Base-by-base conservation (phyloP, 1,139 yeast species). In the Eremothecium cymbalariae region DNA sequence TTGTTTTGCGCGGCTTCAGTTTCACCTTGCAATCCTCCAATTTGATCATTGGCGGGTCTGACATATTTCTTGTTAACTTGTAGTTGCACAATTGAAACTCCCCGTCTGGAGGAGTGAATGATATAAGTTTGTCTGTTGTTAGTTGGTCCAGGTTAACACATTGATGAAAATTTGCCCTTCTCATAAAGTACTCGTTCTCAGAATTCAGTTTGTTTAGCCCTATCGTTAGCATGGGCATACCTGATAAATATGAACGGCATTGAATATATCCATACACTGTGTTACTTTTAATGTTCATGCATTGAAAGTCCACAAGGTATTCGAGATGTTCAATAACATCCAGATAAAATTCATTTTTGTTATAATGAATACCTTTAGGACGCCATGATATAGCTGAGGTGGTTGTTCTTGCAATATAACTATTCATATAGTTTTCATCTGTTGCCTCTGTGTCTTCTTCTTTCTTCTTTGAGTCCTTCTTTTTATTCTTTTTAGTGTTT, bases 31-130 rank as follows among this genome's bases (percentile, higher is more conserved):
- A 49, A 8, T 47, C 43, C 4, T 39, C 38, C 17, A 60, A 34
- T 33, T 55, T 53, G 1, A 60, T 46, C 26, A 57, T 39, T 3
- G 63, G 62, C 19, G 50, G 79, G 45, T 75, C 75, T 18, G 45
- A 43, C 4, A 53, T 51, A 34, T 54, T 56, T 25, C 60, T 46
- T 32, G 55, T 55, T n/a, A 63, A 37, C 28, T 60, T 55, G 32
- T 65, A 74, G 11, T 73, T 68, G 40, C 77, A 71, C 24, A 82
- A 64, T 14, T 70, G 67, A 53, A 81, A 80, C 42, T 72, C 74
- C 0, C 88, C 90, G 60, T 81, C 94, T 3, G 90, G 93, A 6
- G 94, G 93, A 21, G 77, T 70, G 48, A 82, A 81, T 8, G 76
- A 70, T 31, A 81, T 75, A 33, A 72, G 64, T 42, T 68, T 75